These are phyloP conservation scores for Fusarium sp. DNA, from an alignment of 2,329 filamentous ascomycete species.

Conservation along the genomic window DNA sequence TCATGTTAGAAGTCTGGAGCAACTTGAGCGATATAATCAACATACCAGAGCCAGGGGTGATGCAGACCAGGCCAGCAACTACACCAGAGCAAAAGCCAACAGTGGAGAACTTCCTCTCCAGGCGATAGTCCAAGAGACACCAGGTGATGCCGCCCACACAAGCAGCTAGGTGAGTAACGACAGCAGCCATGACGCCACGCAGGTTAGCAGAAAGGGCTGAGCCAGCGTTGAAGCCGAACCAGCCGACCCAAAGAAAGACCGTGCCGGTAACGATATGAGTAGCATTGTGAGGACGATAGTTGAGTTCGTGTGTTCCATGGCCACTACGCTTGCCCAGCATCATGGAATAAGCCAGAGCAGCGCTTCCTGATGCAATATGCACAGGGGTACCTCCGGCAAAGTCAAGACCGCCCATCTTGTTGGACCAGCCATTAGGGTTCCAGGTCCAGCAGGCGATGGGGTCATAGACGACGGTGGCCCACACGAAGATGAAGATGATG, in stretches of 20 bases:
- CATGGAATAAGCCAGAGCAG: constrained; percentile 90
- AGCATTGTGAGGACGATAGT: constrained; percentile 93
- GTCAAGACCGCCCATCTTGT: constrained; percentile 84
- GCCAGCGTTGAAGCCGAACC: constrained; percentile 96
- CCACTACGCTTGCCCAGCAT: constrained; percentile 90
- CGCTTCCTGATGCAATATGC: constrained; percentile 86
- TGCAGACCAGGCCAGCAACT: constrained; percentile 87
- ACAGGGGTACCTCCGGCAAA: constrained; percentile 93
- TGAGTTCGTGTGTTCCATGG: constrained; percentile 88
- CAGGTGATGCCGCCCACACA: constrained; percentile 89
- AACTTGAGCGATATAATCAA: constrained; percentile 2
- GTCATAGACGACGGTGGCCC: constrained; percentile 92
- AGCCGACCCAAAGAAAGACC: constrained; percentile 94
- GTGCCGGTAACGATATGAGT: constrained; percentile 94
- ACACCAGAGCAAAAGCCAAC: constrained; percentile 95
- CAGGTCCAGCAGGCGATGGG: constrained; percentile 96
- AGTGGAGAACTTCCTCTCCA: constrained; percentile 93
- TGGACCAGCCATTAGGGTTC: constrained; percentile 87
- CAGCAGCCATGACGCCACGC: constrained; percentile 87
- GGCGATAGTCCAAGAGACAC: constrained; percentile 89
- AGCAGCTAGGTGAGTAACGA: constrained; percentile 89
- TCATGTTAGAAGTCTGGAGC: constrained; percentile 27
- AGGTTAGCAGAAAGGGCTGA: constrained; percentile 86
- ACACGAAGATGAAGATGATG: constrained; percentile 93
- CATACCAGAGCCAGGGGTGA: constrained; percentile 86